A percentile compares a stretch with the other conserved stretches of the same genome.
Evolutionary conservation across 1,139 yeast genomes (phyloP).

Genomic region (Candida sanyaensis): DNA sequence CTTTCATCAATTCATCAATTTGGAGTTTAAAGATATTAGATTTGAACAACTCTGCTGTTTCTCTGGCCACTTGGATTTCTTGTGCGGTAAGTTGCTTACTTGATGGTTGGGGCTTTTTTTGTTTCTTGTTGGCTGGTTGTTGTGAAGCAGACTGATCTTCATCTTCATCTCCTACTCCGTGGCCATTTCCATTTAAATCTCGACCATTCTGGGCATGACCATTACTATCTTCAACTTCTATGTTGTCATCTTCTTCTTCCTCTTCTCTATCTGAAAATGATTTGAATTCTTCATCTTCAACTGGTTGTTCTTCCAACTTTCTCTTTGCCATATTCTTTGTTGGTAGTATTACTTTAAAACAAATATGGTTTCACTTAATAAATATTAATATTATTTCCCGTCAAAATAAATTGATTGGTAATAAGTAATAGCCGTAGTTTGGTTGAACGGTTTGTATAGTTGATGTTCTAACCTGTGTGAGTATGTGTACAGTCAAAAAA

Average conservation of each 20-base stretch:
- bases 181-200: conserved; percentile 5
- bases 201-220: conserved; percentile 13
- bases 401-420: conserved; percentile 4
- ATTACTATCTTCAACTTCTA: conserved; percentile 7
- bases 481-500: background rate
- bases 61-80: conserved; percentile 88
- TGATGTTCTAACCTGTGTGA: background rate
- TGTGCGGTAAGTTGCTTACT: conserved; percentile 61
- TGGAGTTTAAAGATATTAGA: conserved; percentile 93
- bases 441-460: background rate
- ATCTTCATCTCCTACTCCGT: conserved; percentile 15
- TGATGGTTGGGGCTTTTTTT: conserved; percentile 16
- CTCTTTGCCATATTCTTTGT: conserved; percentile 30
- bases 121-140: conserved; percentile 35
- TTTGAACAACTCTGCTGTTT: conserved; percentile 90
- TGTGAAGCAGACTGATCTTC: conserved; percentile 13
- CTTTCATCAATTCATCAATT: conserved; percentile 85
- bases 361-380: background rate
- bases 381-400: background rate
- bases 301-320: conserved; percentile 21
- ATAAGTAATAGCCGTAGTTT: background rate
- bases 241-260: conserved; percentile 1
- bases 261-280: conserved; percentile 11
- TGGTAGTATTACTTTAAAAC: background rate
- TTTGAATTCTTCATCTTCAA: conserved; percentile 16